Evolutionary conservation across 495 filamentous ascomycete species (phyloP), one percentile per base, ranked within the genome.

Genomic region (Darksidea phi): DNA sequence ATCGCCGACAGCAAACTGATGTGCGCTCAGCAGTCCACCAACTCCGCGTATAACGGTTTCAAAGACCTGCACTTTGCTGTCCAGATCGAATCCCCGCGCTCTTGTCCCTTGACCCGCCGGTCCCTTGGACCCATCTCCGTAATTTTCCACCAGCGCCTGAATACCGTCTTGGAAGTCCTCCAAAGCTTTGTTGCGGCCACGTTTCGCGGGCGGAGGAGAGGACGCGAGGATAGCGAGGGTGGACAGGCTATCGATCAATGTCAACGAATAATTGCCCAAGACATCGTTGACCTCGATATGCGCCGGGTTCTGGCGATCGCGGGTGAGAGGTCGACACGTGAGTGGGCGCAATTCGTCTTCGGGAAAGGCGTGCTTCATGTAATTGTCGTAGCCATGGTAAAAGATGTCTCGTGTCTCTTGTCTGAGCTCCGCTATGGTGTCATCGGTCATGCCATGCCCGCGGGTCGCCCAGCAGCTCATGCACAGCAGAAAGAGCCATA

Each of bases 31-130:
- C 28, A 98, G 75, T 20, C 94, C 94, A 17, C 95, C 94, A 50
- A 98, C 81, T 25, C 92, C 92, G 63, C 94, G 81, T 71, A 98
- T 98, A 10, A 96, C 91, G 1, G 91, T 96, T 74, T 98, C 94
- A 70, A 98, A 98, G 34, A 98, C 90, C 74, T 98, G 90, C 8
- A 98, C 94, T 73, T 97, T 97, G 73, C 91, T 95, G 73, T 98
- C 93, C 41, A 97, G 78, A 75, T 98, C 91, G 63, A 97, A 98
- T 2, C 91, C 94, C 34, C 88, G 81, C n/a, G 81, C 84, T 60
- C 89, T 79, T 63, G 82, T 79, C 8, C 92, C 92, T 67, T 82
- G 78, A 37, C 88, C 90, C 21, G 79, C 79, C 45, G 84, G 82
- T 8, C 89, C 86, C 23, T 81, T 73, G 6, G 80, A 84, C 2